Evolutionary conservation across 306 rosid species (phyloP), one percentile per base, ranked within the genome.

Genomic region (Trifolium subterraneum): DNA sequence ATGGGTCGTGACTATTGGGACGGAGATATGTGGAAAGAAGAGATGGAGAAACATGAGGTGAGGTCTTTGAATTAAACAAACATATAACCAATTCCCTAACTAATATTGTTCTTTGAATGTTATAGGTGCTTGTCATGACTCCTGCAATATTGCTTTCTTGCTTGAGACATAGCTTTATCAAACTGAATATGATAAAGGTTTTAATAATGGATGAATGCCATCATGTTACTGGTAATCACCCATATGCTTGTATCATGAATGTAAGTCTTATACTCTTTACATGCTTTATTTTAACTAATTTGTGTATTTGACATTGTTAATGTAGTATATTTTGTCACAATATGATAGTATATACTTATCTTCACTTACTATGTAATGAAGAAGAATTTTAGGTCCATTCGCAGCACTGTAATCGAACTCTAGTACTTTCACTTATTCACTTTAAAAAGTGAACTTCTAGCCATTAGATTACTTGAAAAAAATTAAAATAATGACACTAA

Each of bases 181-280:
- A 83, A 36, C 71, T 93, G 56, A 82, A 80, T 44, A 85, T 87
- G 96, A 91, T 93, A 42, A 91, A 89, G 81, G 88, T 93, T 73
- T 83, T 91, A 39, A 81, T 93, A 83, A 8, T 93, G 19, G 98
- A 93, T 54, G 98, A 93, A 83, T 93, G 97, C 75, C 98, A 93
- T 84, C 94, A 91, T 81, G 90, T 92, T 54, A 71, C 81, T 71
- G 94, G 96, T 5, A 80, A 6, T 48, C 70, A 91, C 73, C 81
- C 91, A 6, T 93, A 93, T 52, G 92, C 94, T 25, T 79, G 87
- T 77, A 87, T 93, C 66, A 87, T 93, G 98, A 79, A 52, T 13
- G 98, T 91, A 81, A 83, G 94, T 72, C 48, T 22, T 83, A 23
- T 78, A 11, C 78, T 64, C 72, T 65, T 45, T 36, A 31, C 19